Evolutionary conservation across 345 rosid species (phyloP).

Genomic region (Moringa oleifera): DNA sequence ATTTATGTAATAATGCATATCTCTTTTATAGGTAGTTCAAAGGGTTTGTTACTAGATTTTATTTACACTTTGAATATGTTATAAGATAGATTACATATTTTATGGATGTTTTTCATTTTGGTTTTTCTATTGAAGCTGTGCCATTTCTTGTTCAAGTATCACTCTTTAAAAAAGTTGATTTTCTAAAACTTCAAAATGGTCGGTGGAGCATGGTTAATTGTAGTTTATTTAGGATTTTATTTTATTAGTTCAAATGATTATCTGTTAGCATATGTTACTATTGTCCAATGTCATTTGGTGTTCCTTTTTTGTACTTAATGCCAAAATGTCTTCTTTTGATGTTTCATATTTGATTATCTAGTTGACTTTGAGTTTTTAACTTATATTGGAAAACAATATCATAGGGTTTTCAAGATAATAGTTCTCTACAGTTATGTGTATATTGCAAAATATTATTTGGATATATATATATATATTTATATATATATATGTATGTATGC

Average conservation of each 20-base stretch:
- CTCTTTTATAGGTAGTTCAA: neutral
- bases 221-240: neutral
- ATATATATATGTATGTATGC: too few species aligned
- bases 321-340: neutral
- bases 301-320: neutral
- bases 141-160: constrained; percentile 48
- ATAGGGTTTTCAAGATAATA: too few species aligned
- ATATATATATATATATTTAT: too few species aligned
- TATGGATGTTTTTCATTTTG: constrained; percentile 13
- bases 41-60: neutral
- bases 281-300: neutral
- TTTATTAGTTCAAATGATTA: too few species aligned
- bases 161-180: constrained; percentile 51
- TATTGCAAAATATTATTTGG: too few species aligned
- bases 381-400: too few species aligned
- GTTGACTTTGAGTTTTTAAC: neutral
- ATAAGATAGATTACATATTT: neutral
- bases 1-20: neutral
- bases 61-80: neutral
- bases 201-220: constrained; percentile 35
- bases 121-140: constrained; percentile 46
- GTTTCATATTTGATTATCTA: neutral
- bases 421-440: too few species aligned
- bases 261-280: neutral
- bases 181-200: constrained; percentile 96